These are phyloP conservation scores for Kluyveromyces starmeri DNA, from an alignment of 805 yeast genomes.

Conservation along the genomic window DNA sequence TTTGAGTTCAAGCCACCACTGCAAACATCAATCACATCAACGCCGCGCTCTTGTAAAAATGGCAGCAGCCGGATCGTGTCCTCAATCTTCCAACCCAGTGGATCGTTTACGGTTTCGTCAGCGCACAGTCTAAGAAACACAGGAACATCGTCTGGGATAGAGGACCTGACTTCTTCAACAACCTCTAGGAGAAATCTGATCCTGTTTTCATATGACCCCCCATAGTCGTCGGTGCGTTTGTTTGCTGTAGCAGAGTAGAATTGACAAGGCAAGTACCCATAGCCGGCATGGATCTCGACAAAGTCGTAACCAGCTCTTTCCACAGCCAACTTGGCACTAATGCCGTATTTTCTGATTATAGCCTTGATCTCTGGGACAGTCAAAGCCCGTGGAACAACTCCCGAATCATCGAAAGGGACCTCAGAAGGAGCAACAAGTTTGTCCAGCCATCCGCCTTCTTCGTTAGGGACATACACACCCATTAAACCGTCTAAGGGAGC, in stretches of 20 bases:
- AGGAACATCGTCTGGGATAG: conserved; percentile 36
- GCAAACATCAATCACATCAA: conserved; percentile 47
- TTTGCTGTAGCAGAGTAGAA: conserved; percentile 41
- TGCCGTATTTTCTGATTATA: conserved; percentile 35
- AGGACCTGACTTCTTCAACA: conserved; percentile 36
- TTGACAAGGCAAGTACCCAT: conserved; percentile 46
- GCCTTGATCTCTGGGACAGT: conserved; percentile 34
- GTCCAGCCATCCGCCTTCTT: conserved; percentile 37
- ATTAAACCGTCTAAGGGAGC: conserved; percentile 24
- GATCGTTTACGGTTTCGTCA: conserved; percentile 32
- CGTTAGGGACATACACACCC: conserved; percentile 26
- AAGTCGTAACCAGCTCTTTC: conserved; percentile 47
- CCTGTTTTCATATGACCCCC: conserved; percentile 55
- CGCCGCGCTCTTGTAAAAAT: conserved; percentile 34
- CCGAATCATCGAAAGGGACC: conserved; percentile 19
- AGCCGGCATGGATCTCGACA: conserved; percentile 55
- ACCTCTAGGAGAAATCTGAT: conserved; percentile 40
- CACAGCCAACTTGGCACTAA: conserved; percentile 42
- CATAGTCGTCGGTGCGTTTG: conserved; percentile 52
- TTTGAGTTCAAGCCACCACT: conserved; percentile 40
- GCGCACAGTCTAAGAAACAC: conserved; percentile 42
- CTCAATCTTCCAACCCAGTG: conserved; percentile 35
- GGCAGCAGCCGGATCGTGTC: conserved; percentile 37
- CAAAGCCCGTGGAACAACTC: conserved; percentile 34
- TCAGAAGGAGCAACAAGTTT: conserved; percentile 41